Base-by-base conservation (phyloP, 2,329 filamentous ascomycete genomes). In the Fusarium gaditjirri region DNA sequence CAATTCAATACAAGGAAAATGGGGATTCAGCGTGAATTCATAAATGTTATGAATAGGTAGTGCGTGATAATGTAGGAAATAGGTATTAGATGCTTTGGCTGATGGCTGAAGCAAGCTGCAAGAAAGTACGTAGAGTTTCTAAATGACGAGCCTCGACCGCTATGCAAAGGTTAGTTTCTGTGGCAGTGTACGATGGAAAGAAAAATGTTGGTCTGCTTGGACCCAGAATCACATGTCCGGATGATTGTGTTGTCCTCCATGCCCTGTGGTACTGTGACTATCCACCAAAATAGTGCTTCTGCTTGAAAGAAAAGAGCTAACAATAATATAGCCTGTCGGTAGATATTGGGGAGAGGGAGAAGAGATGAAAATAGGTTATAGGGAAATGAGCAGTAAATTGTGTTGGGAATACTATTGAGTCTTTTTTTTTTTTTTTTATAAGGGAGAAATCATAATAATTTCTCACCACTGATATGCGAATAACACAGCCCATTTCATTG, bases 401-500 rank as follows among this genome's bases (percentile, higher is more conserved):
- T 61, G 66, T 70, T 75, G 64, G 55, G 68, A 47, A 53, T 64
- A 13, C 16, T 14, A 31, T 68, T 75, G 61, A 53, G 68, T 61
- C 39, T 39, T 43, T 19, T 42, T 47, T 57, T 2, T 12, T 14
- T 27, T 47, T n/a, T 31, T 9, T 29, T 8, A 8, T 29, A 9
- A 29, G 27, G 8, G 27, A 8, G 27, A 29, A 53, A 54, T 39
- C 52, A 57, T 19, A 36, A 35, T 25, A 16, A 31, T 31, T 46
- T 53, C 38, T 61, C 56, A 68, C 69, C 68, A 68, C 68, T 49
- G 54, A 64, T 46, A 58, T 43, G 61, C 44, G 33, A 71, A 17
- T 43, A 38, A n/a, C n/a, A 44, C 58, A 58, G 46, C 63, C 63
- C 43, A 41, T 57, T 68, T 68, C 27, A 42, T 44, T 27, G 49